phyloP scores from a whole-genome alignment of 768 basidiomycete genomes.

The Boletus subparvulus region DNA sequence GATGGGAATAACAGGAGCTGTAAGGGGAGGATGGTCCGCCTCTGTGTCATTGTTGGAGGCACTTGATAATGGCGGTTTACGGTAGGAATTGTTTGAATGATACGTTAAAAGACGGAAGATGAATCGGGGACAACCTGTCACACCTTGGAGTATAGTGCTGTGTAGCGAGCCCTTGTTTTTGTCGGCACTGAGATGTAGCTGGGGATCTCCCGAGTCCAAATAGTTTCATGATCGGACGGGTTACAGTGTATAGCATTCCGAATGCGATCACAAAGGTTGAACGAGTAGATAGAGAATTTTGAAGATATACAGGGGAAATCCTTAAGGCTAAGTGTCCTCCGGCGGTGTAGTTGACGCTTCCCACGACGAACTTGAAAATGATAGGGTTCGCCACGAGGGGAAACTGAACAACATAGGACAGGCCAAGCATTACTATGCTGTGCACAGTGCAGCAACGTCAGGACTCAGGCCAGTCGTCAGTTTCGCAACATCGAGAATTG shows the following conservation, averaged over 20 bases:
- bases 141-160: constrained; percentile 27
- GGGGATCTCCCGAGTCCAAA: constrained; percentile 31
- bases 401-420: background rate
- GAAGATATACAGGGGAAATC: background rate
- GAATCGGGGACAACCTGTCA: background rate
- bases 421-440: constrained; percentile 1
- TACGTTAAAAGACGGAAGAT: background rate
- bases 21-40: constrained; percentile 33
- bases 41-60: constrained; percentile 10
- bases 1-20: constrained; percentile 28
- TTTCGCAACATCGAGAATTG: no score
- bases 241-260: constrained; percentile 30
- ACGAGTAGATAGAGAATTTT: constrained; percentile 30
- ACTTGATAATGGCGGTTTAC: constrained; percentile 15
- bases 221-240: constrained; percentile 34
- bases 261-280: constrained; percentile 20
- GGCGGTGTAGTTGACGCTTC: constrained; percentile 22
- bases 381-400: constrained; percentile 20
- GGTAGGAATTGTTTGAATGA: constrained; percentile 9
- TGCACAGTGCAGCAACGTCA: no score
- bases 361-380: constrained; percentile 5
- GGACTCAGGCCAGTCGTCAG: no score
- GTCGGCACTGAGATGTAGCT: constrained; percentile 21
- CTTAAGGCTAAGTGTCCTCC: no score
- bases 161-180: constrained; percentile 23